Evolutionary conservation across 768 basidiomycete genomes (phyloP), one percentile per base, ranked within the genome.

Genomic region (Mycena metata): DNA sequence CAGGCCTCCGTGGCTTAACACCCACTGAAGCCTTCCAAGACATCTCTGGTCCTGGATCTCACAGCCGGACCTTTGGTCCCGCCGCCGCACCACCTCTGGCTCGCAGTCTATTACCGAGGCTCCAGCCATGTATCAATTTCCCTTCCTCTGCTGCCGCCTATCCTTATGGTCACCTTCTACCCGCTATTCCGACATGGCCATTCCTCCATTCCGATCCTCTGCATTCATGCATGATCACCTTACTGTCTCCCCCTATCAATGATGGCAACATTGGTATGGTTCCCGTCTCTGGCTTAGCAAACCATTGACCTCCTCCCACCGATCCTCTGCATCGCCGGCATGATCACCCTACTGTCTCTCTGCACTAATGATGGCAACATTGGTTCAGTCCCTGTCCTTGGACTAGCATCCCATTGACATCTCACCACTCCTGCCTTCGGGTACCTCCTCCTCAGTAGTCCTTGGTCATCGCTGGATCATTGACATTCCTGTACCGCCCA

Each of bases 311-410:
- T 49, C 59, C 23, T 60, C 59, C 46, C 47, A 30, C 30, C 6
- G 30, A 30, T 30, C 30, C 30, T 30, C 30, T 30, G 30, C 30
- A 30, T 30, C 30, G 6, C 30, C 6, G 30, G 6, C 30, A 30
- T 30, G 30, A 30, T 30, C 30, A 30, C 30, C 30, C 45, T 47
- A 49, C 49, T 26, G 60, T 16, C 60, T 51, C 60, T 47, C 49
- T 41, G 47, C 51, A 50, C 49, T 26, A 36, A 50, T 61, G 60
- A 61, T 61, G 58, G 47, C 60, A 51, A 51, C 60, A 61, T 61
- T 12, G 16, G 60, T 60, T 21, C 26, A 46, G 58, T 30, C 35
- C 58, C 59, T 50, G 59, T 50, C 47, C 47, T 60, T 50, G 47
- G 59, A 47, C 26, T 60, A 50, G 41, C 50, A 41, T 51, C 60